Evolutionary conservation across 139 green algal species (phyloP).

Genomic region (Chlamydomonas asymmetrica): DNA sequence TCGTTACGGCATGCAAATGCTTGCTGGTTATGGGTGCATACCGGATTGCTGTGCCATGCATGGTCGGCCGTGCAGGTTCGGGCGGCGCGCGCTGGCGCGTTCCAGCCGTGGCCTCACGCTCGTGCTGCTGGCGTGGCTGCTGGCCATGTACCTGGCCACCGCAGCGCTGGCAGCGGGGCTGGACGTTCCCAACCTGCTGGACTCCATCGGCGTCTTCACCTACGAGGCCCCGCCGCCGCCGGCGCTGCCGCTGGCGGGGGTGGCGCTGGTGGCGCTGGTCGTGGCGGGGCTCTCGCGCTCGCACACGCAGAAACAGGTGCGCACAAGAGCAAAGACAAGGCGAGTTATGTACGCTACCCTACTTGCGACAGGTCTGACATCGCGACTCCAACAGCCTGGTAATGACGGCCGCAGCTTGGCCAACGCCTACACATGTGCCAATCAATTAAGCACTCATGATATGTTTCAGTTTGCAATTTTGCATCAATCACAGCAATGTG

Average conservation of each 20-base stretch:
- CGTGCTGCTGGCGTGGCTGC: slow-evolving; percentile 22
- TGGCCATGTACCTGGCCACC: slow-evolving; percentile 23
- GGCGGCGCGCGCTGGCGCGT: background rate
- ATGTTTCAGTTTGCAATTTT: too few relatives aligned
- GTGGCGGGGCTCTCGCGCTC: slow-evolving; percentile 25
- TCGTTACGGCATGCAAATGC: background rate
- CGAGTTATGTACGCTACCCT: background rate
- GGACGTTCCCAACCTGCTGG: slow-evolving; percentile 16
- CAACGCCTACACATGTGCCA: too few relatives aligned
- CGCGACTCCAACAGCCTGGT: too few relatives aligned
- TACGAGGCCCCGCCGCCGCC: slow-evolving; percentile 31
- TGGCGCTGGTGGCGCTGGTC: slow-evolving; percentile 8
- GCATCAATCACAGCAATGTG: too few relatives aligned
- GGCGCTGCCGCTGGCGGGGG: slow-evolving; percentile 18
- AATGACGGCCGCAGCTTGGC: too few relatives aligned
- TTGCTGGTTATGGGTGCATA: background rate
- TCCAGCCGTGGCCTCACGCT: slow-evolving; percentile 1
- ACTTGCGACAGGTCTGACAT: too few relatives aligned
- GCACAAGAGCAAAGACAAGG: too few relatives aligned
- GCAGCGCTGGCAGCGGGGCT: background rate
- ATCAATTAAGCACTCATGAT: too few relatives aligned
- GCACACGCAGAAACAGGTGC: background rate
- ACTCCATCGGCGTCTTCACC: slow-evolving; percentile 41
- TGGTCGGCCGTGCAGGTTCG: slow-evolving; percentile 7
- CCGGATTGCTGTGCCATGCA: background rate